Conservation (phyloP, 2,329 filamentous ascomycete species). For the Fusarium sp. region DNA sequence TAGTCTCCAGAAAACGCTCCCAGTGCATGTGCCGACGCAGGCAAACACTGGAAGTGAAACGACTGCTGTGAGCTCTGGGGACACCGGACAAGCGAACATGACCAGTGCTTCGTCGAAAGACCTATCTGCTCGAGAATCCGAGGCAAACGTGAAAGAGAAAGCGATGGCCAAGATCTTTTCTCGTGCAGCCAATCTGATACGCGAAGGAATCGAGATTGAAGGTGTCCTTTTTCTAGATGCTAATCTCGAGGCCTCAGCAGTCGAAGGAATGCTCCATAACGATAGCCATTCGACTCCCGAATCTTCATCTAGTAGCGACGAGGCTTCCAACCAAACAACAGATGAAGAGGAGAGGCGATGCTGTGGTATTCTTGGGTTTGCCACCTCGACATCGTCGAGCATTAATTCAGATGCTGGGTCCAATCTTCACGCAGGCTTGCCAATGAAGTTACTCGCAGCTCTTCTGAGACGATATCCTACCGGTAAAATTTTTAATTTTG, state of each 20-base stretch:
- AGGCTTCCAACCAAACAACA: slow-evolving; percentile 15
- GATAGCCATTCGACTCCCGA: slow-evolving; percentile 27
- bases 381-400: slow-evolving; percentile 50
- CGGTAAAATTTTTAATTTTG: slow-evolving; percentile 61
- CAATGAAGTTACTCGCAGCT: slow-evolving; percentile 54
- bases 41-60: slow-evolving; percentile 12
- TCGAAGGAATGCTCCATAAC: slow-evolving; percentile 35
- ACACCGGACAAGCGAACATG: background rate
- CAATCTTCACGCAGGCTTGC: slow-evolving; percentile 45
- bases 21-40: slow-evolving; percentile 13
- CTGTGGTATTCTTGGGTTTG: slow-evolving; percentile 56
- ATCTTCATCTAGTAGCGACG: slow-evolving; percentile 46
- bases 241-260: slow-evolving; percentile 38
- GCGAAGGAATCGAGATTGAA: slow-evolving; percentile 57
- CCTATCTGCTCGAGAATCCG: background rate
- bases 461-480: slow-evolving; percentile 60
- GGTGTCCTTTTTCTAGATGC: slow-evolving; percentile 52
- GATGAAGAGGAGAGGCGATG: slow-evolving; percentile 15
- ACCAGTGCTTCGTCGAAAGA: slow-evolving; percentile 6
- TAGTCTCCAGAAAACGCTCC: slow-evolving; percentile 3
- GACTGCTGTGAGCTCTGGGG: background rate
- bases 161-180: slow-evolving; percentile 51
- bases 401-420: slow-evolving; percentile 46
- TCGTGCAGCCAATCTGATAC: slow-evolving; percentile 58
- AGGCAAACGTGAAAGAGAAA: slow-evolving; percentile 8